Evolutionary conservation across 805 yeast genomes (phyloP), one percentile per base, ranked within the genome.

Genomic region (Pichia nanzhaoensis): DNA sequence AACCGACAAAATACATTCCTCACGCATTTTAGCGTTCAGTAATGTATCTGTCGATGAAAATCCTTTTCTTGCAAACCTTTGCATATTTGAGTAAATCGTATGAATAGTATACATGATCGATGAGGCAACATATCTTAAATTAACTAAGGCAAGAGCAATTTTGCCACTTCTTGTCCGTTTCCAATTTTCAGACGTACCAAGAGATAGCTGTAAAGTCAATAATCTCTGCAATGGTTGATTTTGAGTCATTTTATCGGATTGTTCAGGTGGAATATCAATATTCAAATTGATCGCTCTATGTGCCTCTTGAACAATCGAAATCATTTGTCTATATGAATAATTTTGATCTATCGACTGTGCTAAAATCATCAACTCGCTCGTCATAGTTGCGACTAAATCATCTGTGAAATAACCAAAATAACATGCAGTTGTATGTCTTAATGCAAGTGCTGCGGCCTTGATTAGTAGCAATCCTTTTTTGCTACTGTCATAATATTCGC

Each of bases 151-250:
- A 76, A 83, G 73, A 0, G 88, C 84, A 34, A 82, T 65, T 17
- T 65, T 58, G 12, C 72, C 61, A 60, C 71, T 54, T 68, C 65
- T 64, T 51, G 55, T 66, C 57, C 58, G 63, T 46, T 45, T 60
- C 74, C 61, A 71, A 39, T 64, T 63, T 38, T 56, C 55, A 20
- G 64, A 51, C 18, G 71, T 74, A 1, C 93, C 91, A 34, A 87
- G 58, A 0, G 80, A 67, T 46, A 83, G 68, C 56, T 87, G 95
- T 42, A 87, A 65, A 14, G 87, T 76, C 31, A 87, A 63, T 39
- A 88, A 64, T 43, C 83, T 73, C 56, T 86, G 95, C 42, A 85
- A 68, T 1, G 93, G 88, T 12, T 91, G 91, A 54, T 80, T 81
- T 17, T 82, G 81, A 34, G 87, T 64, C 49, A 86, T 67, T 55